Base-by-base conservation (phyloP, 768 basidiomycete genomes). In the Dendrothele bispora region DNA sequence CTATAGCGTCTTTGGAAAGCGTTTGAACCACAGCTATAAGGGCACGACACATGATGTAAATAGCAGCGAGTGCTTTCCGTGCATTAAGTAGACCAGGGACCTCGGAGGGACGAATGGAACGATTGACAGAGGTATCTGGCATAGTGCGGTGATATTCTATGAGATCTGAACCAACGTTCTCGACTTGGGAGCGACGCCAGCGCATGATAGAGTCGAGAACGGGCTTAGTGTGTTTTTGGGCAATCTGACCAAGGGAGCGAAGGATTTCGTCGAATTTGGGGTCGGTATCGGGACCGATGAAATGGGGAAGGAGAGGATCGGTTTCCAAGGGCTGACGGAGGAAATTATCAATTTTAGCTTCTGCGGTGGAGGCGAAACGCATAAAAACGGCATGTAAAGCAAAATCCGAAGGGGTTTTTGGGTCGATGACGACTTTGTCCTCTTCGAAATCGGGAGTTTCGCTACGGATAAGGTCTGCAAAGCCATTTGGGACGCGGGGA, bases 1-100 rank as follows among this genome's bases (percentile, higher is more conserved):
- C 86, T 4, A 95, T 71, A 2, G 84, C 83, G 54, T 92, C 90
- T 58, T 86, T 86, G 1, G 86, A 75, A 22, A 90, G 75, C 15
- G 78, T 72, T 30, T 84, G 80, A 46, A 95, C 77, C 11, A 94
- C 80, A 2, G 80, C 83, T 22, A 92, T 84, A 17, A 95, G 75
- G 4, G 89, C 86, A 42, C 93, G 82, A 59, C 91, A 94, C 83
- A 92, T 86, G 59, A 98, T 82, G 61, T 93, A 95, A 30, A 89
- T 86, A 1, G 91, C 83, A 5, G 91, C 86, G 3, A 95, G 75
- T n/a, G 82, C 80, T 61, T 85, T 84, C 25, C 86, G 83, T 61
- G 89, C 89, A 47, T 74, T 78, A 37, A 86, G 64, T n/a, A 82
- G 59, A 25, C 64, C 67, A 1, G 76, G 68, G 15, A 76, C 65